Percentiles rank a stretch among this genome's conserved stretches.
These are phyloP conservation scores for Penicillium sp. DNA, from an alignment of 2,329 filamentous ascomycete genomes.

Conservation along the genomic window DNA sequence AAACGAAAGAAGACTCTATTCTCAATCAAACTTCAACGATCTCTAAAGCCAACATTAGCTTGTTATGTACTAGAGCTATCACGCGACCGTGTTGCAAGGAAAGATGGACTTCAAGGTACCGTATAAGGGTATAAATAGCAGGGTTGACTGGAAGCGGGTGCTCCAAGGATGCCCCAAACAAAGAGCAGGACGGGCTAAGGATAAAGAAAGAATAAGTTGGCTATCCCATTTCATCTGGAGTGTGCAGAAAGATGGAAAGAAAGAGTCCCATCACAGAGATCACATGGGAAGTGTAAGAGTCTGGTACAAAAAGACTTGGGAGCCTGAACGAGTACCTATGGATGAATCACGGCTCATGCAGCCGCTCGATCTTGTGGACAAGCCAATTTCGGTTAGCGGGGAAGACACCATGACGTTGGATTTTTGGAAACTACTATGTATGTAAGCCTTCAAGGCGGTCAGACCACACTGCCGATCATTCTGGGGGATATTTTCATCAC, in stretches of 20 bases:
- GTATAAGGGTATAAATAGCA: slow-evolving; percentile 11
- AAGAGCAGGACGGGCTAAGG: neutral
- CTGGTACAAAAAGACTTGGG: neutral
- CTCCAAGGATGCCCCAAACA: slow-evolving; percentile 5
- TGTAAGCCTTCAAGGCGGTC: slow-evolving; percentile 19
- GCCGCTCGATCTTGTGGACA: slow-evolving; percentile 15
- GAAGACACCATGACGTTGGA: slow-evolving; percentile 13
- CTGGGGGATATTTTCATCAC: slow-evolving; percentile 11
- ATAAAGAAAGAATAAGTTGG: slow-evolving; percentile 10
- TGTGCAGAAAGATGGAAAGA: slow-evolving; percentile 1
- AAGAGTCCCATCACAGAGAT: slow-evolving; percentile 8
- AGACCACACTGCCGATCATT: slow-evolving; percentile 14
- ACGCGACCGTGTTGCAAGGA: slow-evolving; percentile 12
- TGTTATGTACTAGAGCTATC: neutral
- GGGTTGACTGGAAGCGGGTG: slow-evolving; percentile 15
- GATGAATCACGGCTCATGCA: slow-evolving; percentile 12
- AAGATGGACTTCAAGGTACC: neutral
- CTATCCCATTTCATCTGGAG: slow-evolving; percentile 7
- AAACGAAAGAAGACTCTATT: neutral
- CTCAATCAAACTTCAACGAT: neutral
- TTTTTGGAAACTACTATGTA: slow-evolving; percentile 4
- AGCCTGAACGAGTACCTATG: neutral
- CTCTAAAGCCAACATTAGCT: slow-evolving; percentile 11
- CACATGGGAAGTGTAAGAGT: slow-evolving; percentile 10
- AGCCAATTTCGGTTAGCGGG: slow-evolving; percentile 9